These are phyloP conservation scores for Botrytis squamosa DNA, from an alignment of 2,329 filamentous ascomycete species.

Conservation along the genomic window DNA sequence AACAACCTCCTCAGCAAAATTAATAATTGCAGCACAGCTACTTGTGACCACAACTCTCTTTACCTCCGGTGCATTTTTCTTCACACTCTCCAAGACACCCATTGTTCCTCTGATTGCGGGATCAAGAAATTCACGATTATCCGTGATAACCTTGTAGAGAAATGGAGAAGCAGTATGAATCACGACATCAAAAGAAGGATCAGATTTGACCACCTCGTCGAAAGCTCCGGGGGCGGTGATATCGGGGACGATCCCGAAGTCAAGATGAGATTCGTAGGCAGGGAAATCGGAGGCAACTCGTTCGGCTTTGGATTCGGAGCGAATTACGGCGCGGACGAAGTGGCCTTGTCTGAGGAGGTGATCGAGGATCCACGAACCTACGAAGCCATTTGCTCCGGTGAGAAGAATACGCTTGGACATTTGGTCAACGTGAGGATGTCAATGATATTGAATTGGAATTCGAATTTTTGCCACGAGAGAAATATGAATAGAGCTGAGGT, in stretches of 20 bases:
- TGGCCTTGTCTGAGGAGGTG: conserved; percentile 32
- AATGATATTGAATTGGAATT: background rate
- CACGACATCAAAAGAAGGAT: conserved; percentile 53
- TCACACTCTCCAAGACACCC: conserved; percentile 70
- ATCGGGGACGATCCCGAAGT: conserved; percentile 63
- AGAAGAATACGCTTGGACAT: conserved; percentile 35
- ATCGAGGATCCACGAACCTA: conserved; percentile 36
- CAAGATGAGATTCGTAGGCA: conserved; percentile 34
- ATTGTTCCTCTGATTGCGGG: conserved; percentile 60
- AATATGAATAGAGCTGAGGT: background rate
- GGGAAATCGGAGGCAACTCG: conserved; percentile 43
- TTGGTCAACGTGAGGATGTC: background rate
- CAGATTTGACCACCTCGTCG: conserved; percentile 56
- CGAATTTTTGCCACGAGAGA: background rate
- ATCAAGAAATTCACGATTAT: conserved; percentile 46
- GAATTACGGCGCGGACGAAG: conserved; percentile 45
- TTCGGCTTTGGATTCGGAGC: conserved; percentile 46
- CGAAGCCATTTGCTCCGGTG: conserved; percentile 39
- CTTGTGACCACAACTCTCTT: conserved; percentile 65
- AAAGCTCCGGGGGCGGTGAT: conserved; percentile 71
- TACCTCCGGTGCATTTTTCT: conserved; percentile 56
- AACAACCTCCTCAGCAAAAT: conserved; percentile 28
- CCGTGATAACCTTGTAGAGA: conserved; percentile 36
- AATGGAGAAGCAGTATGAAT: conserved; percentile 67
- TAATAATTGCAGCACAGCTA: conserved; percentile 36